These are phyloP conservation scores for Hymenoscyphus linearis DNA, from an alignment of 2,329 filamentous ascomycete species.

Conservation along the genomic window DNA sequence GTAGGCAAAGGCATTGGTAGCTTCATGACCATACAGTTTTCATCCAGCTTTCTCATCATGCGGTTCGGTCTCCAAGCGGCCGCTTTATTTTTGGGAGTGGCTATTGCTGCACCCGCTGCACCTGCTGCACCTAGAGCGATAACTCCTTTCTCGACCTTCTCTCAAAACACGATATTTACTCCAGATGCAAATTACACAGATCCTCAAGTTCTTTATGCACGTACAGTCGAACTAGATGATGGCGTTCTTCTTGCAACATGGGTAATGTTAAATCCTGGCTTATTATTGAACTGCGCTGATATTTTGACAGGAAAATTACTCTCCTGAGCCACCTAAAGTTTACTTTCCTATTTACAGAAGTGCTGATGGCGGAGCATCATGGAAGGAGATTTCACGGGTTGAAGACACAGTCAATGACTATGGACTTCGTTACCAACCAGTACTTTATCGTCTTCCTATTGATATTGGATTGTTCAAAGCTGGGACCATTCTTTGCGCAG, in stretches of 20 bases:
- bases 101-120: conserved; percentile 15
- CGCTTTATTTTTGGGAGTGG: conserved; percentile 17
- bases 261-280: conserved; percentile 15
- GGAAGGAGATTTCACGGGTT: conserved; percentile 58
- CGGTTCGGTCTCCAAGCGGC: conserved; percentile 18
- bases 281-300: neutral
- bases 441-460: conserved; percentile 58
- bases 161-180: conserved; percentile 26
- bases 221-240: conserved; percentile 31
- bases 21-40: neutral
- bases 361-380: conserved; percentile 44
- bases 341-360: conserved; percentile 48
- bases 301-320: conserved; percentile 42
- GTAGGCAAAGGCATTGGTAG: neutral
- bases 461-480: conserved; percentile 51
- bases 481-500: conserved; percentile 58
- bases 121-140: neutral
- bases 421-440: conserved; percentile 65
- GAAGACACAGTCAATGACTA: conserved; percentile 58
- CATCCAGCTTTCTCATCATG: conserved; percentile 13
- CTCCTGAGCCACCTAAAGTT: conserved; percentile 44
- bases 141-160: conserved; percentile 26
- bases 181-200: conserved; percentile 28
- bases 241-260: conserved; percentile 47
- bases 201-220: conserved; percentile 31